Conservation (phyloP, 2,329 filamentous ascomycete genomes). For the Aspergillus pseudoglaucus region DNA sequence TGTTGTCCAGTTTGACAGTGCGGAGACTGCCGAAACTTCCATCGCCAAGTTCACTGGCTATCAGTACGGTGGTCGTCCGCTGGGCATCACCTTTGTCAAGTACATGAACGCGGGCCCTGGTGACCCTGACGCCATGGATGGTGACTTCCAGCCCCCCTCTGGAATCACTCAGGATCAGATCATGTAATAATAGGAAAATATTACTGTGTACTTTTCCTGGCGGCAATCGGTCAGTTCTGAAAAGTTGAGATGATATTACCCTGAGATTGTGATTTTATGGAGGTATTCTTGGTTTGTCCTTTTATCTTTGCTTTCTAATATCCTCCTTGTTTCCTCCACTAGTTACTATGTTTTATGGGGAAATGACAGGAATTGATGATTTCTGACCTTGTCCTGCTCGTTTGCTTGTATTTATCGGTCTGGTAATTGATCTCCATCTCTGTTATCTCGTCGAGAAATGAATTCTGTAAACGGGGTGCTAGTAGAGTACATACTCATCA, state of each 20-base stretch:
- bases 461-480: no score
- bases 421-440: no score
- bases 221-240: constrained; percentile 1
- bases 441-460: no score
- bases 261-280: constrained; percentile 1
- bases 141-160: constrained; percentile 52
- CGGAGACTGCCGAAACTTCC: constrained; percentile 81
- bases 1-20: constrained; percentile 85
- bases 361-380: no score
- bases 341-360: no score
- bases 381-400: no score
- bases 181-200: constrained; percentile 55
- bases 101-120: constrained; percentile 66
- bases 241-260: constrained; percentile 7
- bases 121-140: constrained; percentile 70
- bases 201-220: constrained; percentile 3
- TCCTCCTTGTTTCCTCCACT: not conserved
- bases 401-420: no score
- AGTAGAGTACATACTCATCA: no score
- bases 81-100: constrained; percentile 89
- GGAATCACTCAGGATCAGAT: constrained; percentile 96
- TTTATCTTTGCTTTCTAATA: not conserved
- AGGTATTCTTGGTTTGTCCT: constrained; percentile 3
- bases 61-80: constrained; percentile 89
- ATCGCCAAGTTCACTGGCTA: constrained; percentile 98